Conservation (phyloP, 2,329 filamentous ascomycete species). For the Penicillium sp. region DNA sequence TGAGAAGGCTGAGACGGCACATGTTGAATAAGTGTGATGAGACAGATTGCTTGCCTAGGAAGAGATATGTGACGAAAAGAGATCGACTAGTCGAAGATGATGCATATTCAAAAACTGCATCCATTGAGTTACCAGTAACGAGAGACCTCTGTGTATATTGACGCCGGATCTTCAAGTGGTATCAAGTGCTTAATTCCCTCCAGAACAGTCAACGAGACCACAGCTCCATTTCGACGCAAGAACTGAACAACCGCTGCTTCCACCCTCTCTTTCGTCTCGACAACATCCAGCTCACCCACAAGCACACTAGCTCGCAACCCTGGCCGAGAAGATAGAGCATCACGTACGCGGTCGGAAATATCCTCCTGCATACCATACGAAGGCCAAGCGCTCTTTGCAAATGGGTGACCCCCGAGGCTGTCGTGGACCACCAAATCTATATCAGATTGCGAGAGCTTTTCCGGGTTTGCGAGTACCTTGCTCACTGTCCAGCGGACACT, state of each 20-base stretch:
- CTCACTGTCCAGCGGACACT: conserved; percentile 33
- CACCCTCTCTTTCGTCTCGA: conserved; percentile 37
- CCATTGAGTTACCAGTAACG: conserved; percentile 1
- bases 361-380: conserved; percentile 39
- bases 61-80: neutral
- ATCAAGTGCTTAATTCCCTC: conserved; percentile 25
- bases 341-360: conserved; percentile 22
- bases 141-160: conserved; percentile 11
- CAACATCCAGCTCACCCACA: conserved; percentile 35
- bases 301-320: conserved; percentile 28
- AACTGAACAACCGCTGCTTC: conserved; percentile 24
- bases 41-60: no score
- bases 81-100: neutral
- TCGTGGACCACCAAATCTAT: conserved; percentile 24
- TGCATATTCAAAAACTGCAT: neutral
- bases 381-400: conserved; percentile 39
- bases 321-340: conserved; percentile 8
- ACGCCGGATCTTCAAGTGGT: conserved; percentile 25
- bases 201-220: conserved; percentile 10
- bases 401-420: conserved; percentile 31
- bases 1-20: conserved; percentile 4
- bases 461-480: conserved; percentile 34
- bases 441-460: conserved; percentile 17
- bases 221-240: conserved; percentile 10
- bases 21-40: neutral